phyloP scores from a whole-genome alignment of 768 basidiomycete species.

The Rossbeevera mucosa region DNA sequence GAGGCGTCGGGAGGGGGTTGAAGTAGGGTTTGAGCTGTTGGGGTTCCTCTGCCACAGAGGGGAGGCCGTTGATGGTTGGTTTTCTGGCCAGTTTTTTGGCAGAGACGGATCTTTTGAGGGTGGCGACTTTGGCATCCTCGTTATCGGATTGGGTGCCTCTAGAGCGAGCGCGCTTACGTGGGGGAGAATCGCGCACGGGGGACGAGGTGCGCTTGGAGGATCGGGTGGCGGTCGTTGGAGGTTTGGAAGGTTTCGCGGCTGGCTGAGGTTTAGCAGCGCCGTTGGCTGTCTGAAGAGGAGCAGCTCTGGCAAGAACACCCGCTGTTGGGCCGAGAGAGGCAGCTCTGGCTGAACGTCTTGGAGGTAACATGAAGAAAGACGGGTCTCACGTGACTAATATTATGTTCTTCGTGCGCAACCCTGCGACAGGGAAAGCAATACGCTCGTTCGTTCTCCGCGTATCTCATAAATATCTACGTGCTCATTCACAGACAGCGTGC shows the following conservation, averaged over 20 bases:
- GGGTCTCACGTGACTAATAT: too few relatives aligned
- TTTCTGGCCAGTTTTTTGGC: constrained; percentile 27
- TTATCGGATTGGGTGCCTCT: constrained; percentile 36
- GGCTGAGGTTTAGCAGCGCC: constrained; percentile 29
- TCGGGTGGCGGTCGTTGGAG: constrained; percentile 20
- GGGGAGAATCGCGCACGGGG: constrained; percentile 40
- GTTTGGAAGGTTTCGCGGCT: constrained; percentile 11
- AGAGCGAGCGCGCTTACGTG: constrained; percentile 45
- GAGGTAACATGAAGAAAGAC: too few relatives aligned
- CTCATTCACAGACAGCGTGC: constrained; percentile 51
- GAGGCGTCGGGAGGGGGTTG: constrained; percentile 60
- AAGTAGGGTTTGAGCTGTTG: constrained; percentile 53
- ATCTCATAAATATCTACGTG: constrained; percentile 44
- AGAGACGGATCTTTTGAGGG: constrained; percentile 25
- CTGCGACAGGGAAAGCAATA: constrained; percentile 59
- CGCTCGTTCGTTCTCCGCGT: constrained; percentile 55
- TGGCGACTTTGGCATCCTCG: constrained; percentile 35
- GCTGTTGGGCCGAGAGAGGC: constrained; percentile 41
- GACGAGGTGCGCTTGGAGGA: constrained; percentile 50
- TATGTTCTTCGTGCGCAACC: constrained; percentile 55
- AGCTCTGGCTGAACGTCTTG: constrained; percentile 51
- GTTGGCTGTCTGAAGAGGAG: constrained; percentile 27
- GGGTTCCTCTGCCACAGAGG: constrained; percentile 29
- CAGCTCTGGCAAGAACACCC: constrained; percentile 23
- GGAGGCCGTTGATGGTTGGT: constrained; percentile 29